Conservation (phyloP, 257 asterid genomes). For the Nicotiana noctiflora region DNA sequence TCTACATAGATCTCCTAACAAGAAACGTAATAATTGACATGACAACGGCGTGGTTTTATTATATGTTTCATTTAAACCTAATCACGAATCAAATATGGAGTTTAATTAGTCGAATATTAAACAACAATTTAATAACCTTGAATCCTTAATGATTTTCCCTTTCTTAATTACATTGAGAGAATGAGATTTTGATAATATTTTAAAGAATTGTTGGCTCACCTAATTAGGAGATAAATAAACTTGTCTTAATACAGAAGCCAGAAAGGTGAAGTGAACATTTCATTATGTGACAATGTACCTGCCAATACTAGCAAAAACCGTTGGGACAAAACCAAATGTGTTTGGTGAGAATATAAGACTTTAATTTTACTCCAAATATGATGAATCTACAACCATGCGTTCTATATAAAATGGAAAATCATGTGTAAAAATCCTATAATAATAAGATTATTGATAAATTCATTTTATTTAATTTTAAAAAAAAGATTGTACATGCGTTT, state of each 20-base stretch:
- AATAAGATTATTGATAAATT: background rate
- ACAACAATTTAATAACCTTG: background rate
- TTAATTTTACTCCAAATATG: conserved; percentile 24
- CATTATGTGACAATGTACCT: conserved; percentile 18
- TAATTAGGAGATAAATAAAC: background rate
- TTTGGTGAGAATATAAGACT: conserved; percentile 46
- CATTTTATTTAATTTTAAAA: background rate
- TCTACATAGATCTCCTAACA: background rate
- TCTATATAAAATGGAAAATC: background rate
- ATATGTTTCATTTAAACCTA: background rate
- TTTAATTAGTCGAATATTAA: background rate
- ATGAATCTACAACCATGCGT: background rate
- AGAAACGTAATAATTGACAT: background rate
- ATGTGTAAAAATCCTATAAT: background rate
- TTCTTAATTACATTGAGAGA: background rate
- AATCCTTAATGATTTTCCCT: background rate
- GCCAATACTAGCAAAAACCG: conserved; percentile 26
- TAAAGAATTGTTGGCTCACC: background rate
- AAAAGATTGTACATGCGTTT: background rate
- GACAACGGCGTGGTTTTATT: background rate
- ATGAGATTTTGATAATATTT: background rate
- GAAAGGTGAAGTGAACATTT: conserved; percentile 53
- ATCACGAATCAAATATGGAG: background rate
- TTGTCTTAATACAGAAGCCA: conserved; percentile 38
- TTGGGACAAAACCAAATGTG: conserved; percentile 7